Conservation (phyloP, 23 red algal genomes). For the Porphyridium purpureum region DNA sequence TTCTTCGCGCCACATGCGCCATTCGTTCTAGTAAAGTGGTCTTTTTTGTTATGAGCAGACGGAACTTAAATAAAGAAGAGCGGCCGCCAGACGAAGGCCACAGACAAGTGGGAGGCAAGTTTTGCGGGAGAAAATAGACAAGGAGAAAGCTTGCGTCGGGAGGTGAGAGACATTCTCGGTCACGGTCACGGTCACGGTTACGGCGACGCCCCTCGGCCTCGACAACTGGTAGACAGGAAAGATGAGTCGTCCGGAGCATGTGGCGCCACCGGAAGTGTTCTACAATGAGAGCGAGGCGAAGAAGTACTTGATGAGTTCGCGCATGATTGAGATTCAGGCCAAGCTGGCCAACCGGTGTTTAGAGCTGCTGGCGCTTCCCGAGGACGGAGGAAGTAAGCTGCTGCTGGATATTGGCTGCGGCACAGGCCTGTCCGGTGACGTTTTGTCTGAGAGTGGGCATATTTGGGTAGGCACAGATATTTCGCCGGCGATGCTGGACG, state of each 20-base stretch:
- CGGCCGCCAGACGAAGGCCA: no score
- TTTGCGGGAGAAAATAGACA: no score
- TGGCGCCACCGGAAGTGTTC: slow-evolving; percentile 56
- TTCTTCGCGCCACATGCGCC: no score
- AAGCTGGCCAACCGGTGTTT: slow-evolving; percentile 52
- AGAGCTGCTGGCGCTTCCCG: slow-evolving; percentile 38
- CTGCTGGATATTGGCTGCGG: slow-evolving; percentile 83
- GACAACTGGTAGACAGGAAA: no score
- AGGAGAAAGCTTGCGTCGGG: no score
- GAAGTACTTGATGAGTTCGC: slow-evolving; percentile 61
- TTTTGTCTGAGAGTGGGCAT: slow-evolving; percentile 53
- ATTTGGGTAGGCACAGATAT: slow-evolving; percentile 76
- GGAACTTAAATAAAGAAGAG: no score
- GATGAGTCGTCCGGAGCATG: slow-evolving; percentile 57
- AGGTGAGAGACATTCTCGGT: no score
- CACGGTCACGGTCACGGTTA: no score
- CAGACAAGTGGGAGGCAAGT: no score
- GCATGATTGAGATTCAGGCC: slow-evolving; percentile 55
- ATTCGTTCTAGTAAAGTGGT: no score
- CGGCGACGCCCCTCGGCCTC: no score
- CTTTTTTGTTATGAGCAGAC: no score
- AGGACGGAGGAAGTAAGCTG: slow-evolving; percentile 1
- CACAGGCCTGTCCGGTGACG: slow-evolving; percentile 63
- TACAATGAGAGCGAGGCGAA: slow-evolving; percentile 46
- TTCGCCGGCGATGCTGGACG: slow-evolving; percentile 58